Evolutionary conservation across 345 rosid genomes (phyloP).

Genomic region (Lagerstroemia speciosa): DNA sequence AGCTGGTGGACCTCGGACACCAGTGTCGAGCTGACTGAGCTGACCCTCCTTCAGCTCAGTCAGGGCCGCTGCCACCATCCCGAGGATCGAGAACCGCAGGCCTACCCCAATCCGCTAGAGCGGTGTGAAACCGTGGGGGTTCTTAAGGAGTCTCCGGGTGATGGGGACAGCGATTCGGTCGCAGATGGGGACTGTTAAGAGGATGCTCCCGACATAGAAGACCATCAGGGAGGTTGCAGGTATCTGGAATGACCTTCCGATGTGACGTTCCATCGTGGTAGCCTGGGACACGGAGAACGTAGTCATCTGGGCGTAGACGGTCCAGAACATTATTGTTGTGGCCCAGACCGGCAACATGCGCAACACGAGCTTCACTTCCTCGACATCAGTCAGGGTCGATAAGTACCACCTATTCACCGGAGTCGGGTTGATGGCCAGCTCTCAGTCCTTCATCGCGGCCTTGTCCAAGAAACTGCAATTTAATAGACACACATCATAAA

Average conservation of each 20-base stretch:
- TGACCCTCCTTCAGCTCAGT: constrained; percentile 54
- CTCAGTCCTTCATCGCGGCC: constrained; percentile 61
- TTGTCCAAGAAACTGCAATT: constrained; percentile 73
- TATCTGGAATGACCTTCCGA: constrained; percentile 63
- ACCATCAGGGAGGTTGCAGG: constrained; percentile 69
- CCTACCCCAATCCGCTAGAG: constrained; percentile 80
- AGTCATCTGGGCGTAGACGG: constrained; percentile 90
- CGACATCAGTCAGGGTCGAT: constrained; percentile 81
- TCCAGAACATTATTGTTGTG: constrained; percentile 83
- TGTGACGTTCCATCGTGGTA: constrained; percentile 79
- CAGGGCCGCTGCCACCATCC: constrained; percentile 69
- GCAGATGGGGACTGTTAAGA: constrained; percentile 70
- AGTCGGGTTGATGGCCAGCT: constrained; percentile 5
- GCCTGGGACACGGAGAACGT: constrained; percentile 94
- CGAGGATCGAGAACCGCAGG: constrained; percentile 38
- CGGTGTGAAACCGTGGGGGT: constrained; percentile 75
- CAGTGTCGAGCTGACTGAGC: constrained; percentile 60
- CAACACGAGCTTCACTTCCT: constrained; percentile 80
- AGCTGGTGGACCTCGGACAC: constrained; percentile 64
- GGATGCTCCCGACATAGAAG: constrained; percentile 82
- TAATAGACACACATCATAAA: background rate
- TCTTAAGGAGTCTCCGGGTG: constrained; percentile 37
- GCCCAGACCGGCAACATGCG: constrained; percentile 95
- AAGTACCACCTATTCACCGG: constrained; percentile 58
- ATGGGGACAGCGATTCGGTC: constrained; percentile 55